Evolutionary conservation across 2,329 filamentous ascomycete species (phyloP).

Genomic region (Clonostachys chloroleuca): DNA sequence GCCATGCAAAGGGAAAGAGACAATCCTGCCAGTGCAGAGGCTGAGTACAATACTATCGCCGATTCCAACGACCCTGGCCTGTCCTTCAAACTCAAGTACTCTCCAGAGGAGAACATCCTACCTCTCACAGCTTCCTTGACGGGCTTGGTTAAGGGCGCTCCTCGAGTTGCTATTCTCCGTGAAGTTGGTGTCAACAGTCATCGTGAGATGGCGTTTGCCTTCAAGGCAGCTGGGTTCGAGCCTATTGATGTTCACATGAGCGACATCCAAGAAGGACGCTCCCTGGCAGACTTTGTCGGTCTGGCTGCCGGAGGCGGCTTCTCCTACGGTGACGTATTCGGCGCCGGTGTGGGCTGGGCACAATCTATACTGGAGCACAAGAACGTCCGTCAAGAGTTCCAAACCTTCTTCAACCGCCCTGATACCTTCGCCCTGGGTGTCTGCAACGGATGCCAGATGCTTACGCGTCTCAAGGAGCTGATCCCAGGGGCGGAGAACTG

Average conservation of each 20-base stretch:
- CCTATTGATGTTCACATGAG: conserved; percentile 96
- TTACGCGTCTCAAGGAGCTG: conserved; percentile 71
- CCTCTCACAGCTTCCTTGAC: conserved; percentile 47
- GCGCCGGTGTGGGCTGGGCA: conserved; percentile 95
- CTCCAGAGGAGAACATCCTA: conserved; percentile 72
- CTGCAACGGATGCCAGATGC: conserved; percentile 97
- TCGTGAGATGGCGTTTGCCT: conserved; percentile 97
- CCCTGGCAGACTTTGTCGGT: conserved; percentile 78
- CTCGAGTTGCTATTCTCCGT: conserved; percentile 84
- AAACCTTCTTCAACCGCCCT: conserved; percentile 77
- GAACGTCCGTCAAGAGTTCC: conserved; percentile 71
- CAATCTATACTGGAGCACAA: conserved; percentile 87
- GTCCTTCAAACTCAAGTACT: conserved; percentile 76
- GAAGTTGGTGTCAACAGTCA: conserved; percentile 96
- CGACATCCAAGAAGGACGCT: conserved; percentile 76
- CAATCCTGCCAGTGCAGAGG: conserved; percentile 80
- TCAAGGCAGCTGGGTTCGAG: conserved; percentile 85
- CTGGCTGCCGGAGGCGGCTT: conserved; percentile 96
- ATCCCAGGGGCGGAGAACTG: conserved; percentile 82
- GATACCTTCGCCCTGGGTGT: conserved; percentile 93
- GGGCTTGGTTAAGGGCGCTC: conserved; percentile 50
- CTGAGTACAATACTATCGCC: conserved; percentile 71
- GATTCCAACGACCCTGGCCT: conserved; percentile 79
- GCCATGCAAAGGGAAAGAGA: conserved; percentile 89
- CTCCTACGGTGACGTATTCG: conserved; percentile 82